Evolutionary conservation across 352 stramenopile species (phyloP).

Genomic region (Phytophthora chlamydospora): DNA sequence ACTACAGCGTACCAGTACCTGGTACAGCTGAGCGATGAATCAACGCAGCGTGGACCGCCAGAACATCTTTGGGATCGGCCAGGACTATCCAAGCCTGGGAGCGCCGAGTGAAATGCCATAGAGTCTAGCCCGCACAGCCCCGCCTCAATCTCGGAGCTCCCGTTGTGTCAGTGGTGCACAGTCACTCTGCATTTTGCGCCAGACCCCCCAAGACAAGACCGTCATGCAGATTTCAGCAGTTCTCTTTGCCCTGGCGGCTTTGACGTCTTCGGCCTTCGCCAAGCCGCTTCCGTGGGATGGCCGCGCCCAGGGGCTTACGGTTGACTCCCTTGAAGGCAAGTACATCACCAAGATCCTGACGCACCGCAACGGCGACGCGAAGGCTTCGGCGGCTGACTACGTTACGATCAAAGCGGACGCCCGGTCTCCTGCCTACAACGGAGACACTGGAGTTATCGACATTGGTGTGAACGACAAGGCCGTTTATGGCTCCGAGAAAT

Average conservation of each 20-base stretch:
- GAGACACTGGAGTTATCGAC: constrained; percentile 34
- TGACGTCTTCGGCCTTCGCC: constrained; percentile 11
- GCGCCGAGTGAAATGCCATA: constrained; percentile 8
- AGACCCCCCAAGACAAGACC: neutral
- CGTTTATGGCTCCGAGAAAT: constrained; percentile 32
- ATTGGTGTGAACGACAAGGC: constrained; percentile 39
- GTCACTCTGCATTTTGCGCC: constrained; percentile 13
- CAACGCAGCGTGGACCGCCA: neutral
- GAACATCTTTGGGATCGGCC: constrained; percentile 7
- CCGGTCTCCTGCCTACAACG: constrained; percentile 42
- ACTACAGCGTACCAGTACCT: no score
- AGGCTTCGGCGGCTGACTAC: constrained; percentile 37
- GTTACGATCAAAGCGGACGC: constrained; percentile 31
- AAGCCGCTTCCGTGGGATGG: constrained; percentile 50
- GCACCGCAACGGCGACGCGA: constrained; percentile 32
- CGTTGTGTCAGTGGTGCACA: neutral
- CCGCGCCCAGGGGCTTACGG: constrained; percentile 44
- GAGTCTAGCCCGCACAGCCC: constrained; percentile 14
- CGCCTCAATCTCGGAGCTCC: constrained; percentile 10
- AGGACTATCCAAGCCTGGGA: constrained; percentile 11
- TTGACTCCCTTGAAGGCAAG: constrained; percentile 45
- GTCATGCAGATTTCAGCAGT: constrained; percentile 17
- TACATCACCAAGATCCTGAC: constrained; percentile 57
- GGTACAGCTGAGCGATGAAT: no score
- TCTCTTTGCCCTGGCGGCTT: constrained; percentile 11